These are phyloP conservation scores for Phytopythium sindhum DNA, from an alignment of 352 stramenopile genomes.

Conservation along the genomic window DNA sequence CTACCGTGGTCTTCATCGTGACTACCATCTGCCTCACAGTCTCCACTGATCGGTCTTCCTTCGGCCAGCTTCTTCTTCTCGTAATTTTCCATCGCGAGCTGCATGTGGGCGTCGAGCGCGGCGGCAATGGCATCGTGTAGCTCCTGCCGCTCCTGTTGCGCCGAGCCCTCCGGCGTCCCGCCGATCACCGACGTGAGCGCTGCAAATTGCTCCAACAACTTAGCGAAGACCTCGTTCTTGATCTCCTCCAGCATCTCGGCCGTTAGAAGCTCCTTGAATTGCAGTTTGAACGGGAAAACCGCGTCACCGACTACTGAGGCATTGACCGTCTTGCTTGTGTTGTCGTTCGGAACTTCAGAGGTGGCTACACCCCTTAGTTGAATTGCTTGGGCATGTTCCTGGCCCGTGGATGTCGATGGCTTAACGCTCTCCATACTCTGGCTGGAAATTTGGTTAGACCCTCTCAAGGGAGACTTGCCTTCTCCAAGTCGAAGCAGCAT, in stretches of 20 bases:
- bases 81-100: slow-evolving; percentile 27
- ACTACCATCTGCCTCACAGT: background rate
- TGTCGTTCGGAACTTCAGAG: background rate
- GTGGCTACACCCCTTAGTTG: background rate
- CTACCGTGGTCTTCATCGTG: slow-evolving; percentile 2
- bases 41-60: background rate
- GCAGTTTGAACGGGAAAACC: slow-evolving; percentile 19
- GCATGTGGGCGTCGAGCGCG: slow-evolving; percentile 49
- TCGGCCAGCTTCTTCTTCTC: slow-evolving; percentile 15
- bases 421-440: background rate
- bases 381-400: background rate
- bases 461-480: background rate
- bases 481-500: slow-evolving; percentile 7
- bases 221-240: slow-evolving; percentile 59
- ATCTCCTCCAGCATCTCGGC: slow-evolving; percentile 48
- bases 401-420: background rate
- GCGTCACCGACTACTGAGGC: background rate
- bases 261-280: slow-evolving; percentile 53
- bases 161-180: slow-evolving; percentile 5
- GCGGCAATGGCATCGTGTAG: slow-evolving; percentile 47
- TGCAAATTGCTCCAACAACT: slow-evolving; percentile 39
- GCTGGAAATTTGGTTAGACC: background rate
- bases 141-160: slow-evolving; percentile 19
- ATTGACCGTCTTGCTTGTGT: background rate
- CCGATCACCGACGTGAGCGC: slow-evolving; percentile 1